Evolutionary conservation across 1,284 basidiomycete genomes (phyloP).

Genomic region (Boletus mariae): DNA sequence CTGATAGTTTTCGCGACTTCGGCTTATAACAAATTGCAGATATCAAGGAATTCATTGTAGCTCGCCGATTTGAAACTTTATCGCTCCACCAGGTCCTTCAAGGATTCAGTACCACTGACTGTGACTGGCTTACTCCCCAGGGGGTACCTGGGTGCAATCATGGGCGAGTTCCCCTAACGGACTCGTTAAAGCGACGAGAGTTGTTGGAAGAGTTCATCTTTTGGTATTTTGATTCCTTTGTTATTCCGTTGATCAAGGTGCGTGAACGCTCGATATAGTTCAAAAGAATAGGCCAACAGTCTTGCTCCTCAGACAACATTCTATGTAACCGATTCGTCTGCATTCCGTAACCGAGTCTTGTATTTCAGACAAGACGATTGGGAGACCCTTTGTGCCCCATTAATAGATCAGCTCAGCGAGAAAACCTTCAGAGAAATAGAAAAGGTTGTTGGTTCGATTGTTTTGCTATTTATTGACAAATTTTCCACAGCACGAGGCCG

Average conservation of each 20-base stretch:
- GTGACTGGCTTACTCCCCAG: conserved; percentile 74
- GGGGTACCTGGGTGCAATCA: conserved; percentile 38
- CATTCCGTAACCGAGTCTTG: conserved; percentile 81
- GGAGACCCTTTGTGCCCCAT: conserved; percentile 77
- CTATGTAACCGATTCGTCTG: conserved; percentile 91
- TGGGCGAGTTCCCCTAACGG: conserved; percentile 56
- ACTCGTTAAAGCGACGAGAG: conserved; percentile 70
- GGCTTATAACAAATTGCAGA: conserved; percentile 41
- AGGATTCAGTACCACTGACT: conserved; percentile 70
- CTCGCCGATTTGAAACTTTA: conserved; percentile 78
- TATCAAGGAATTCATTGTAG: conserved; percentile 67
- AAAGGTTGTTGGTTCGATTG: conserved; percentile 39
- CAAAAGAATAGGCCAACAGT: background rate
- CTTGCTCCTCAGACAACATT: conserved; percentile 70
- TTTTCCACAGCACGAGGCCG: conserved; percentile 51
- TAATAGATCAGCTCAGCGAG: conserved; percentile 67
- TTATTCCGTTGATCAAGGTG: conserved; percentile 81
- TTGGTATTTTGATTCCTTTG: conserved; percentile 90
- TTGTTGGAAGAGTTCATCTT: conserved; percentile 82
- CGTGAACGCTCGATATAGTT: background rate
- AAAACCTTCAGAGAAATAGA: conserved; percentile 65
- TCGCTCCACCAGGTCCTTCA: conserved; percentile 82
- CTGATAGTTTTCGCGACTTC: background rate
- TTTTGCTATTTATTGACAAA: conserved; percentile 6
- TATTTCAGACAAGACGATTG: conserved; percentile 97